Evolutionary conservation across 2,329 filamentous ascomycete species (phyloP), one percentile per base, ranked within the genome.

Genomic region (Juglanconis juglandina): DNA sequence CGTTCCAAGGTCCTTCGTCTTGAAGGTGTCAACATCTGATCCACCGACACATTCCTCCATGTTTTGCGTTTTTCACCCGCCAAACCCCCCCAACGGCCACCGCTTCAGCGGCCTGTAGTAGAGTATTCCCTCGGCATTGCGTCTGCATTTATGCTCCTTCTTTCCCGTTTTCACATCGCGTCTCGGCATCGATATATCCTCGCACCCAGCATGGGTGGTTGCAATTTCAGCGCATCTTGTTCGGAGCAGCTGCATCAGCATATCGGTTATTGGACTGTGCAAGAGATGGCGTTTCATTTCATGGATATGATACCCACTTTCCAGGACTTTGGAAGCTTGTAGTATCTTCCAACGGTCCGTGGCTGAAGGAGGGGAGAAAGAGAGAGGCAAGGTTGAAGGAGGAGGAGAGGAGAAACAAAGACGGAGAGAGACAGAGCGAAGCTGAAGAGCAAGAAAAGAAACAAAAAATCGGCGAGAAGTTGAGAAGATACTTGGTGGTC

Each of bases 1-100:
- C 77, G 79, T 64, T 84, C 83, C 67, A 87, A 85, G 75, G 79
- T 90, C 53, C 76, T 91, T 50, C 79, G 80, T 57, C 75, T 88
- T 65, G 83, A 84, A 65, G 72, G 76, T 61, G 76, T 83, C 64
- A 68, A 71, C 59, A 49, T 62, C 33, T 64, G 54, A 62, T 35
- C 10, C 53, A n/a, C 3, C 51, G 32, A 41, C 35, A 46, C 17
- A 48, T 33, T 24, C 47, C 46, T 39, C 39, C 30, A 32, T 34
- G 11, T 14, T 14, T 34, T 58, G n/a, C 34, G 8, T 33, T 30
- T 47, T 11, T 47, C 53, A 35, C 34, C 37, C 54, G 24, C 9
- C 17, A 48, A 17, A 33, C 39, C 11, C 32, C 17, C 17, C 17
- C 17, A 56, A 48, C 17, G 24, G 33, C 37, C 51, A 32, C 14